Evolutionary conservation across 2,329 filamentous ascomycete species (phyloP).

Genomic region (Cryphonectria japonica): DNA sequence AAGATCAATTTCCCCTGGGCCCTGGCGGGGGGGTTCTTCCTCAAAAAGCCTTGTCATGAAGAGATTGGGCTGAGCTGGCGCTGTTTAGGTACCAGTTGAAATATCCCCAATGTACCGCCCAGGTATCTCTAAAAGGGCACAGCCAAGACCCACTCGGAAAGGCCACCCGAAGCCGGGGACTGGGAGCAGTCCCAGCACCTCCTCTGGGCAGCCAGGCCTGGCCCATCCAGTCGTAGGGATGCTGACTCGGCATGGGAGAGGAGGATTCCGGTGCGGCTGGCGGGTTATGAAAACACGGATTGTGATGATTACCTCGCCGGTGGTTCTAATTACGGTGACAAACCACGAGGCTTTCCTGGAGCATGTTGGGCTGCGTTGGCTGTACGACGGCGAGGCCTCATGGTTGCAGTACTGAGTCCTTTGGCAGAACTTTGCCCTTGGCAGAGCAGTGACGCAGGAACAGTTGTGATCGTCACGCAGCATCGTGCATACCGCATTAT

Average conservation of each 20-base stretch:
- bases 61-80: conserved; percentile 11
- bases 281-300: not conserved
- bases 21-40: not conserved
- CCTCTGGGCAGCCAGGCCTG: not conserved
- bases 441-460: conserved; percentile 13
- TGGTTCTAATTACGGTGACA: not conserved
- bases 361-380: not conserved
- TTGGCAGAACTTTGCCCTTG: not conserved
- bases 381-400: not conserved
- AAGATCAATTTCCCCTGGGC: conserved; percentile 13
- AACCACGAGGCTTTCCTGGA: not conserved
- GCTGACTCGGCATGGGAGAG: not conserved
- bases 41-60: not conserved
- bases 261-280: not conserved
- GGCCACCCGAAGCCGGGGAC: conserved; percentile 29
- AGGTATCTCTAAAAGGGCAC: conserved; percentile 10
- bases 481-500: not conserved
- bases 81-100: not conserved
- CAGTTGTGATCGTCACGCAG: conserved; percentile 3
- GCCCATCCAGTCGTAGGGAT: conserved; percentile 2
- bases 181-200: conserved; percentile 30
- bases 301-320: not conserved
- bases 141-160: conserved; percentile 25
- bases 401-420: not conserved
- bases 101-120: conserved; percentile 1